phyloP scores from a whole-genome alignment of 2,329 filamentous ascomycete species.

The Rhynchosporium graminicola region DNA sequence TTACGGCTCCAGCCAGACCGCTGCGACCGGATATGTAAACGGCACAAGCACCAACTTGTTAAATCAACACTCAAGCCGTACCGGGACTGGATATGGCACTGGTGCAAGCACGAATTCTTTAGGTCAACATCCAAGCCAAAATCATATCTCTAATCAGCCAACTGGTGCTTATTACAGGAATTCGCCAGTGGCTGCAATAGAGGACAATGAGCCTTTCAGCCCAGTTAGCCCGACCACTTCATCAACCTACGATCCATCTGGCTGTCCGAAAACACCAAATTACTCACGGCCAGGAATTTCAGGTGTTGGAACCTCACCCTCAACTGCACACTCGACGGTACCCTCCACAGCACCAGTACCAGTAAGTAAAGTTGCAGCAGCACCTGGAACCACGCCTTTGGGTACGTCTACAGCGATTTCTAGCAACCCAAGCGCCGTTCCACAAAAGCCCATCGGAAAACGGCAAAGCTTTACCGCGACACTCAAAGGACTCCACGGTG shows the following conservation, averaged over 20 bases:
- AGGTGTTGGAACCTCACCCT: slow-evolving; percentile 8
- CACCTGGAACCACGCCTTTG: not conserved
- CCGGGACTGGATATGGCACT: too few relatives aligned
- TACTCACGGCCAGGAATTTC: slow-evolving; percentile 20
- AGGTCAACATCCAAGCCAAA: too few relatives aligned
- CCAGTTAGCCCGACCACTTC: slow-evolving; percentile 13
- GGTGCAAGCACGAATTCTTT: too few relatives aligned
- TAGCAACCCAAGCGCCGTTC: not conserved
- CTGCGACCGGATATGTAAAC: too few relatives aligned
- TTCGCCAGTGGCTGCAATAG: not conserved
- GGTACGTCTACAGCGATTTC: not conserved
- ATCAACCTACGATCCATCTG: not conserved
- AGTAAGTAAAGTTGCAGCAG: not conserved
- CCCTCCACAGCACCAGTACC: not conserved
- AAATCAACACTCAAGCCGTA: too few relatives aligned
- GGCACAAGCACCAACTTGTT: too few relatives aligned
- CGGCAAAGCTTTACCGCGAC: slow-evolving; percentile 19
- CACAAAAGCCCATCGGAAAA: slow-evolving; percentile 10
- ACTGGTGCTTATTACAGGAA: slow-evolving; percentile 4
- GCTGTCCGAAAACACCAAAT: slow-evolving; percentile 24
- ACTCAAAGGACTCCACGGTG: slow-evolving; percentile 32
- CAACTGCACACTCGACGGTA: not conserved
- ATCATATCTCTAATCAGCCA: not conserved
- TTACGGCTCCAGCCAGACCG: too few relatives aligned
- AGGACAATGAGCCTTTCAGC: slow-evolving; percentile 1